Percentiles rank a stretch among this genome's conserved stretches.
Conservation (phyloP, 2,329 filamentous ascomycete genomes). For the Phoma herbarum region DNA sequence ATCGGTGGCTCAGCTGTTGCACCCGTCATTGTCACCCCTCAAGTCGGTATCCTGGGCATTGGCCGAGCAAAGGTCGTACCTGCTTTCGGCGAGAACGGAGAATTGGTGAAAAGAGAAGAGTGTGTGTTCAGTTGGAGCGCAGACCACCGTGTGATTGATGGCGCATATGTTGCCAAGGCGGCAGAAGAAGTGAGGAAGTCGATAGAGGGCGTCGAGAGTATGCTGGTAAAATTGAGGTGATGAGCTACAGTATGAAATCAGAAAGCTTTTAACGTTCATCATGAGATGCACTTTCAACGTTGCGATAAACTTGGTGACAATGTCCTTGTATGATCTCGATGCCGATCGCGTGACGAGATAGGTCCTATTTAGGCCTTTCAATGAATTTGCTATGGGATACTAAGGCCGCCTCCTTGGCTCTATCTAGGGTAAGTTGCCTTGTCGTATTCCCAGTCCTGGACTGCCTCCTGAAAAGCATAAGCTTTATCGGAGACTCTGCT, state of each 20-base stretch:
- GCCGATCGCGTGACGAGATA: neutral
- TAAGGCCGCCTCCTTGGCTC: neutral
- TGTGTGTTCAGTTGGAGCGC: conserved; percentile 96
- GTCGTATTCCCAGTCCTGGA: too few species aligned
- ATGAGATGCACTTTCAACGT: neutral
- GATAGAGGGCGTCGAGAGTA: conserved; percentile 84
- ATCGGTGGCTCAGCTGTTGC: conserved; percentile 92
- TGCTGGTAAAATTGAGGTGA: conserved; percentile 72
- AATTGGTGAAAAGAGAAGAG: conserved; percentile 78
- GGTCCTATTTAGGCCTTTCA: neutral
- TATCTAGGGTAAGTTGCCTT: neutral
- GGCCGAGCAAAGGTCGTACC: conserved; percentile 83
- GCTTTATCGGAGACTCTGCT: too few species aligned
- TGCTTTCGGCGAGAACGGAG: conserved; percentile 68
- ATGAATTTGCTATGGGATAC: neutral
- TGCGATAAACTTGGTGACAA: neutral
- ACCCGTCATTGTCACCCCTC: conserved; percentile 87
- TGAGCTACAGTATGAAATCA: neutral
- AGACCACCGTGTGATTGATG: conserved; percentile 93
- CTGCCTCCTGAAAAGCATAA: too few species aligned
- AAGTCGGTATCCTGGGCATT: conserved; percentile 91
- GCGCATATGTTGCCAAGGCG: conserved; percentile 91
- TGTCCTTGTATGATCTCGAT: neutral
- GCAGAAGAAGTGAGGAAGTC: conserved; percentile 80
- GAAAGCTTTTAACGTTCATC: neutral